Conservation (phyloP, 179 eudicot genomes). For the Heliamphora pulchella region DNA sequence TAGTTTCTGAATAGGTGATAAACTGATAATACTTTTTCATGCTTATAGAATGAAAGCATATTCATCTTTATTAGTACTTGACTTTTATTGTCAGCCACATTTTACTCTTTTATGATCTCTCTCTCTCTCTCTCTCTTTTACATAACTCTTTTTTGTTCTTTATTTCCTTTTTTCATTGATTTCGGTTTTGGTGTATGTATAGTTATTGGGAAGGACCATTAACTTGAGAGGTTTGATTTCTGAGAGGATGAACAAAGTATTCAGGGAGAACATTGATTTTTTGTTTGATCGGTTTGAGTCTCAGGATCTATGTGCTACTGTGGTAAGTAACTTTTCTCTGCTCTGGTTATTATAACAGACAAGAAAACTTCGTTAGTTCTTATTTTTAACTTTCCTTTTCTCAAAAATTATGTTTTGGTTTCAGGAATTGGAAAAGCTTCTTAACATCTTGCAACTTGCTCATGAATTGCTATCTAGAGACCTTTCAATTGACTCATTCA, state of each 20-base stretch:
- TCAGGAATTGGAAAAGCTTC: constrained; percentile 89
- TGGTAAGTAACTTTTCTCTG: constrained; percentile 43
- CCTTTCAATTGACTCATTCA: constrained; percentile 68
- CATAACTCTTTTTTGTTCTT: background rate
- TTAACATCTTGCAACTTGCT: constrained; percentile 64
- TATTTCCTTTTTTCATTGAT: constrained; percentile 2
- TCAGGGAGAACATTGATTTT: constrained; percentile 91
- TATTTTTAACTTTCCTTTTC: constrained; percentile 7
- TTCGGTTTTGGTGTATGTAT: constrained; percentile 17
- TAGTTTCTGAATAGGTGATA: background rate
- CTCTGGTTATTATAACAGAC: constrained; percentile 10
- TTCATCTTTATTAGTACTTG: background rate
- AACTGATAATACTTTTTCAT: background rate
- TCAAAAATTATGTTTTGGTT: constrained; percentile 14
- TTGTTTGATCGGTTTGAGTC: constrained; percentile 92
- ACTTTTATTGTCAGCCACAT: background rate
- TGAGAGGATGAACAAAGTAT: constrained; percentile 85
- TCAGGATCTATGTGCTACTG: constrained; percentile 89
- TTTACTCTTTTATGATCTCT: background rate
- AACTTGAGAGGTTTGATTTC: constrained; percentile 79
- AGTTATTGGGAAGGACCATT: constrained; percentile 88
- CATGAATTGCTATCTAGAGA: constrained; percentile 73
- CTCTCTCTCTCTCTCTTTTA: background rate
- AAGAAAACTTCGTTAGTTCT: background rate
- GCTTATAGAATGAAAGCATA: background rate